Evolutionary conservation across 768 basidiomycete species (phyloP), one percentile per base, ranked within the genome.

Genomic region (Lactifluus subvellereus): DNA sequence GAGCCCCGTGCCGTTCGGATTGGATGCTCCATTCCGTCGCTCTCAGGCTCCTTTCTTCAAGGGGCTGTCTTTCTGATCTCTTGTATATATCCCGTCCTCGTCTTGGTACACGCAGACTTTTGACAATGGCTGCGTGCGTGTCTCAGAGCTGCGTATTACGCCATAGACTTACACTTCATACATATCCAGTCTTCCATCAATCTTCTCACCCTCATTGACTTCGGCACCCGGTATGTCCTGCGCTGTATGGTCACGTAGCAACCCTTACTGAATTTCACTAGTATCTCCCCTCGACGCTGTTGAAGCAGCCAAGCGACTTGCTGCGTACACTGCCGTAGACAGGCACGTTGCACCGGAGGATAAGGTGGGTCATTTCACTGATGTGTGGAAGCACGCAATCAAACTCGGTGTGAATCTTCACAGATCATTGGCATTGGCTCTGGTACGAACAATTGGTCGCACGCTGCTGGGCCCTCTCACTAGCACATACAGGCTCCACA

Each of bases 281-380:
- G 63, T 37, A n/a, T 27, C 63, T 30, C 54, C 63, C 5, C 69
- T 83, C 67, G 79, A 77, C 45, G 71, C 72, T 5, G 77, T 98
- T 45, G 96, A 98, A 69, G 80, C 81, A 57, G 86, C 94, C 18
- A 99, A 99, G 76, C 81, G 84, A 57, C 80, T 96, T 18, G 97
- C 97, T 9, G 97, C 97, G 3, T 95, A 85, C 76, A 89, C 91
- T 1, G 97, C 97, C 0, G 96, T 99, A 1, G 96, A 98, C 72
- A 81, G 84, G 54, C 89, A 98, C 75, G 81, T 99, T 37, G 80
- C 81, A 60, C 83, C 87, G 32, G 82, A 92, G 68, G 88, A 98
- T 75, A 88, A 86, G 78, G 94, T 90, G 68, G 61, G 80, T 73
- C n/a, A 9, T 35, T 1, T 32, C 42, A 20, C 8, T 45, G 9